Evolutionary conservation across 768 basidiomycete genomes (phyloP), one percentile per base, ranked within the genome.

Genomic region (Chalciporus piperatus): DNA sequence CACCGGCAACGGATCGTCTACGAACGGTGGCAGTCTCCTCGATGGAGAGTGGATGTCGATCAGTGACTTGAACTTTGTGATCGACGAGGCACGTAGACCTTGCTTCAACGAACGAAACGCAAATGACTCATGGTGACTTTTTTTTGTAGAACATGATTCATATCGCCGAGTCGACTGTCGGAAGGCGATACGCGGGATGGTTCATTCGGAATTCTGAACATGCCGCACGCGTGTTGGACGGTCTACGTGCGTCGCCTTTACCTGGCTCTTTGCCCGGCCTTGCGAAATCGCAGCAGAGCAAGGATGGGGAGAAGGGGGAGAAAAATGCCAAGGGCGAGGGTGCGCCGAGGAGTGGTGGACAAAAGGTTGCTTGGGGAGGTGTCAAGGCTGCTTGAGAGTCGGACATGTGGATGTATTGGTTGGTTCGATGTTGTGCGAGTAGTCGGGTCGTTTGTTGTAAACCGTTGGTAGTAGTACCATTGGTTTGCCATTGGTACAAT

Each of bases 151-250:
- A 94, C 67, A 95, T 95, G 89, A 89, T 98, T 8, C 91, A 96
- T 60, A 93, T 98, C 56, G 87, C 91, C 3, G 95, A 98, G 69
- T 93, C 92, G 19, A 97, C 92, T 0, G 85, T 96, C 17, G 93
- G 94, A 14, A 76, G 96, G 41, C 84, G 93, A 44, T 98, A 92
- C 69, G 96, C 93, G 3, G 92, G 93, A 35, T 97, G 93, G 91
- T 98, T 98, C 74, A 95, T 98, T 72, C 87, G 93, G 59, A 92
- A 95, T 70, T 91, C 92, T 5, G 94, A 97, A 69, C 83, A 93
- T 59, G 86, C 93, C 22, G 89, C 92, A 63, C 82, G 90, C 58
- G 89, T 95, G 50, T 77, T 86, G 55, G 92, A 95, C 61, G 85
- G 86, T 53, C 74, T 97, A 58, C 84, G 76, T 55, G 71, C 73